Base-by-base conservation (phyloP, 768 basidiomycete species). In the Kwoniella mangroviensis region DNA sequence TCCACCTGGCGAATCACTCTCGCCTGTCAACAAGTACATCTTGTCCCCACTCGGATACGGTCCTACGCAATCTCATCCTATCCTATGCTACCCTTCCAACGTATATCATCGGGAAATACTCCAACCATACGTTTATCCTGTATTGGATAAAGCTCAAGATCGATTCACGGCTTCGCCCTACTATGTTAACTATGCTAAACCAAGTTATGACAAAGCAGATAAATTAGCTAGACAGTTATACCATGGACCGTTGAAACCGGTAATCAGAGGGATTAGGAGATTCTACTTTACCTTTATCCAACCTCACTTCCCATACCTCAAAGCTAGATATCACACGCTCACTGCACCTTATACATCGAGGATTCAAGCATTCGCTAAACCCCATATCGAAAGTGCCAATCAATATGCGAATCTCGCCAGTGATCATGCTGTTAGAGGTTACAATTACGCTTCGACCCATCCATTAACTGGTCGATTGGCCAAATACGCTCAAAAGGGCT, bases 41-140 rank as follows among this genome's bases (percentile, higher is more conserved):
- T 68, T 73, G 6, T 71, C 73, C 10, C 72, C 73, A 5, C 67
- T 79, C 34, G 78, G 76, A 17, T 65, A 75, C 6, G 69, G 72
- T 17, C 71, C 76, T 7, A 54, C 42, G 21, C 62, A 69, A 58
- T 69, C 68, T 22, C 68, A 69, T 34, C 68, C 68, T 17, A 22
- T 63, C 11, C 60, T 82, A 21, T 82, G 81, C 60, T 78, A 77
- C 60, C 81, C 81, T 19, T 60, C 81, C 2, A 76, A 77, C 56
- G 64, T 68, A 11, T 82, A 82, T 56, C 77, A 80, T 55, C 56
- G 69, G 1, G 65, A 74, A 15, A 51, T 82, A 57, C 75, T 80
- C 15, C 45, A 76, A 55, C 81, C 81, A 9, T 79, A 80, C 64
- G 70, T 82, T 69, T 81, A 81, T 57, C 81, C 81, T 6, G 57